Base-by-base conservation (phyloP, 78 protist genomes). In the Chrysochromulina parva region DNA sequence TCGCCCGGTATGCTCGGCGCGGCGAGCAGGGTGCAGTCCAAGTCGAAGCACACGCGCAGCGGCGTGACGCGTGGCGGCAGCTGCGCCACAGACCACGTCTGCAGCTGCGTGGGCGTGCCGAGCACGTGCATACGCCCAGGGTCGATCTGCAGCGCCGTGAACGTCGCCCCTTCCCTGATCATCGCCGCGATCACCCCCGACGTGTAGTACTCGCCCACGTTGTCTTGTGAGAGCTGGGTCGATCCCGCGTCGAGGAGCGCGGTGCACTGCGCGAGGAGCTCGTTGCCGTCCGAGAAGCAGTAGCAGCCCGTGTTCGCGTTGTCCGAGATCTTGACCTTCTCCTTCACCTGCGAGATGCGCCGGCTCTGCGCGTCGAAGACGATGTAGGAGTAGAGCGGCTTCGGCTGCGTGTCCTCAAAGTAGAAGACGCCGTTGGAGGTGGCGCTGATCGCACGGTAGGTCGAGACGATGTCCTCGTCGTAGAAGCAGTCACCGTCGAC, bases 291-390 rank as follows among this genome's bases (percentile, higher is more conserved):
- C 62, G 6, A 22, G 86, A 78, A 78, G 86, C 62, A 78, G 47
- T 78, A 78, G 86, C 86, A 78, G 59, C 86, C 86, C n/a, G 86
- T 14, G 86, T 78, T 78, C 48, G 86, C 86, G 60, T 78, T 28
- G 86, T 78, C 62, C 16, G 86, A 78, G 55, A 78, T 78, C 86
- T 78, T 78, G 50, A 78, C 86, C 62, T 78, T 78, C 86, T 78
- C 86, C 86, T 78, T 78, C 24, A 78, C 86, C 58, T 78, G 28
- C 5, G 38, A 2, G 60, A 78, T 53, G 26, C 55, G 82, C 53
- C 50, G 28, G n/a, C 28, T 20, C 6, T 11, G 19, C n/a, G 24
- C 19, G 55, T 74, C 82, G n/a, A 74, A 48, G 13, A 22, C n/a
- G 62, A 78, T 24, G 86, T 78, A 78, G 62, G 86, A 78, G 86